These are phyloP conservation scores for Pichia thaimueangensis DNA, from an alignment of 805 yeast genomes.

Conservation along the genomic window DNA sequence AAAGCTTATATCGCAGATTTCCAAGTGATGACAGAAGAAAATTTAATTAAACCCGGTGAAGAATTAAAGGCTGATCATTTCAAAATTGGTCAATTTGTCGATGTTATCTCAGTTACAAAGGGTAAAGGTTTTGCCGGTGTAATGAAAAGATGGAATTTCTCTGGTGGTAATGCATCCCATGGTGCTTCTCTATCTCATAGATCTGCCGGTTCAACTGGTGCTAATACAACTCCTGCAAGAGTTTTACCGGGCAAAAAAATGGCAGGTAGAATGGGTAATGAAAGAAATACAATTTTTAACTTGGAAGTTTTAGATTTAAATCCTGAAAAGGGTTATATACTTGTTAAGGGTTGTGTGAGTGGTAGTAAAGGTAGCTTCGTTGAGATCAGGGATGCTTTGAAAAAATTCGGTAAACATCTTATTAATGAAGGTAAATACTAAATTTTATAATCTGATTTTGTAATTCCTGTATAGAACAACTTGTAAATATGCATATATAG, in stretches of 20 bases:
- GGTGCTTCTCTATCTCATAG: conserved; percentile 94
- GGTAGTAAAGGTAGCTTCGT: conserved; percentile 79
- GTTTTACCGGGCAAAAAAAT: conserved; percentile 93
- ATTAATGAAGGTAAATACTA: conserved; percentile 9
- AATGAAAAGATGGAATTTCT: conserved; percentile 89
- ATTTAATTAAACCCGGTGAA: conserved; percentile 71
- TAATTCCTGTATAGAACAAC: neutral
- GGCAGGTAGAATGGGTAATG: conserved; percentile 96
- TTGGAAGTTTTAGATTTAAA: conserved; percentile 71
- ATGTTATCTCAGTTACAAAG: conserved; percentile 68
- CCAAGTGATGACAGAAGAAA: conserved; percentile 59
- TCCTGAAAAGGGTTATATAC: conserved; percentile 71
- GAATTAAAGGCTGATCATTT: conserved; percentile 79
- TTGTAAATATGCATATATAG: conserved; percentile 1
- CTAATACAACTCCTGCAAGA: conserved; percentile 92
- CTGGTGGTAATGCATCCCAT: conserved; percentile 87
- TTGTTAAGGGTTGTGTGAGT: conserved; percentile 85
- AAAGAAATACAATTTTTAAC: conserved; percentile 67
- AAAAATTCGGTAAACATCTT: conserved; percentile 30
- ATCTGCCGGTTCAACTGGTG: conserved; percentile 96
- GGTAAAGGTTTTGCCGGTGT: conserved; percentile 99
- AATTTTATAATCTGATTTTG: too few relatives aligned
- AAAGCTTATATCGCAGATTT: conserved; percentile 72
- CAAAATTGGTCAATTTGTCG: conserved; percentile 76
- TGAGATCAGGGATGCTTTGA: conserved; percentile 73